These are phyloP conservation scores for Hippophae rhamnoides DNA, from an alignment of 306 rosid species.

Conservation along the genomic window DNA sequence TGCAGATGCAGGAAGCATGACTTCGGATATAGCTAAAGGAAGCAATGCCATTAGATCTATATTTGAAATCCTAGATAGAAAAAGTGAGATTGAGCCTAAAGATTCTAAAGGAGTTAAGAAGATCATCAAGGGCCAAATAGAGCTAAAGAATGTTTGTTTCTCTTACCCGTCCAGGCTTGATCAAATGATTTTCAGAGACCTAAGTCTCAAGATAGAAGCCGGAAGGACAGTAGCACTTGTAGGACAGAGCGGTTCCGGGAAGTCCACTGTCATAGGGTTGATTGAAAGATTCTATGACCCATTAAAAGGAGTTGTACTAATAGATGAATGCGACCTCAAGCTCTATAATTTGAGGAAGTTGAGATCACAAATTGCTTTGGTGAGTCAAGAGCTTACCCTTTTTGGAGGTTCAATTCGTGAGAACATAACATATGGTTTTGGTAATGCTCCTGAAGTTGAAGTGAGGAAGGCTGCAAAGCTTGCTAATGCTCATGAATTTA, in stretches of 20 bases:
- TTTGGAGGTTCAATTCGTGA: constrained; percentile 64
- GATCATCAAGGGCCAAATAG: constrained; percentile 37
- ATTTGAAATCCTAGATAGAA: constrained; percentile 50
- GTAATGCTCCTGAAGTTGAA: constrained; percentile 48
- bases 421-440: constrained; percentile 52
- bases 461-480: constrained; percentile 47
- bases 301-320: constrained; percentile 36
- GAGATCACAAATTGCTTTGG: constrained; percentile 65
- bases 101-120: constrained; percentile 28
- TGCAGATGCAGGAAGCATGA: constrained; percentile 75
- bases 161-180: constrained; percentile 62
- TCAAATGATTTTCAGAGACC: constrained; percentile 57
- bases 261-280: constrained; percentile 70
- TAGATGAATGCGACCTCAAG: constrained; percentile 47
- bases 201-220: constrained; percentile 50
- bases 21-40: constrained; percentile 65
- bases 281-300: constrained; percentile 82
- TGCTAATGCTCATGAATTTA: constrained; percentile 74
- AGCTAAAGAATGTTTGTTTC: constrained; percentile 44
- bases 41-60: constrained; percentile 51
- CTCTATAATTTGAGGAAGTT: constrained; percentile 39
- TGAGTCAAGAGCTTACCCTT: constrained; percentile 74
- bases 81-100: constrained; percentile 57
- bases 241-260: constrained; percentile 79
- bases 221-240: constrained; percentile 62